Percentiles rank a stretch among this genome's conserved stretches.
Conservation (phyloP, 192 early-diverging fungal genomes). For the Entomortierella lignicola region DNA sequence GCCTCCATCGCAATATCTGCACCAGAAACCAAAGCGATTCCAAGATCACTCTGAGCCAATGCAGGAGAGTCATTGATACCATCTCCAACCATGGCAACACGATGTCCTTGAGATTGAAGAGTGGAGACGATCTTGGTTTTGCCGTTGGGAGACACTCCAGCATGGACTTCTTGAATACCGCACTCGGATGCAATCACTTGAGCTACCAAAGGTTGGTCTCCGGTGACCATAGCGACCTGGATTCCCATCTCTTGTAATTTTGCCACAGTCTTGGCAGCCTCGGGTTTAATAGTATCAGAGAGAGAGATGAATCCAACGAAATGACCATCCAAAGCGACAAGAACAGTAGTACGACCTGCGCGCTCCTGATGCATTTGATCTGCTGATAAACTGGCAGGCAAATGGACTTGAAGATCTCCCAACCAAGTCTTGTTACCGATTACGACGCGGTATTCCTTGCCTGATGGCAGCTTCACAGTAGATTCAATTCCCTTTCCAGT, state of each 20-base stretch:
- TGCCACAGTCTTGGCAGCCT: constrained; percentile 75
- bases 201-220: constrained; percentile 90
- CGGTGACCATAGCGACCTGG: constrained; percentile 91
- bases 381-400: constrained; percentile 53
- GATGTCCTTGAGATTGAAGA: constrained; percentile 68
- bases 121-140: constrained; percentile 82
- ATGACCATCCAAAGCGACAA: constrained; percentile 73
- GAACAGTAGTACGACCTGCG: constrained; percentile 82
- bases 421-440: constrained; percentile 84
- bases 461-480: constrained; percentile 52
- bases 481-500: constrained; percentile 79
- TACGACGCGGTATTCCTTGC: constrained; percentile 57
- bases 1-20: constrained; percentile 98
- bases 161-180: constrained; percentile 88
- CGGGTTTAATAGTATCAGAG: constrained; percentile 87
- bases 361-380: constrained; percentile 67
- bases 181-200: constrained; percentile 82
- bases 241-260: constrained; percentile 81
- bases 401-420: constrained; percentile 45
- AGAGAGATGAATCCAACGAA: constrained; percentile 81
- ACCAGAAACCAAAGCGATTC: constrained; percentile 89
- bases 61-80: constrained; percentile 97
- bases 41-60: constrained; percentile 85
- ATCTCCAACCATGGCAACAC: constrained; percentile 96
- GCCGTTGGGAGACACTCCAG: constrained; percentile 90